Conservation (phyloP, 1,139 yeast species). For the Yamadazyma trypodendri region DNA sequence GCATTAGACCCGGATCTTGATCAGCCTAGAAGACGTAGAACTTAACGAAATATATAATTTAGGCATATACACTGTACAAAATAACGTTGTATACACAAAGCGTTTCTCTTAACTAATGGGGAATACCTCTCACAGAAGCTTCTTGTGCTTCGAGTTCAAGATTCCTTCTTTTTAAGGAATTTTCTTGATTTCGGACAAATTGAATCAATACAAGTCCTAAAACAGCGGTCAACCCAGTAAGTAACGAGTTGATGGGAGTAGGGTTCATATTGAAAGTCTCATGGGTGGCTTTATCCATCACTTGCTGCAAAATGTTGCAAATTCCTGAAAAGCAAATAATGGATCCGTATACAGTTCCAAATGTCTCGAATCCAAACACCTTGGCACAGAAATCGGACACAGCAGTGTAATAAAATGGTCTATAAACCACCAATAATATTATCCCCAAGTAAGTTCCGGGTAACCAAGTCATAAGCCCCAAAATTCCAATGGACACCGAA, state of each 20-base stretch:
- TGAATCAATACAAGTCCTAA: slow-evolving; percentile 53
- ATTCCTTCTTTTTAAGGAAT: slow-evolving; percentile 46
- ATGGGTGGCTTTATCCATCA: slow-evolving; percentile 70
- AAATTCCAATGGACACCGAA: slow-evolving; percentile 63
- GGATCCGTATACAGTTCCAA: slow-evolving; percentile 90
- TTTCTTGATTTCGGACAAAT: slow-evolving; percentile 56
- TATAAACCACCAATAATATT: slow-evolving; percentile 68
- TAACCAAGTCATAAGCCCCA: slow-evolving; percentile 59
- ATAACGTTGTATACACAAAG: too few relatives aligned
- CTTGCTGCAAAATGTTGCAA: slow-evolving; percentile 69
- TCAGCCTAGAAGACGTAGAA: slow-evolving; percentile 15
- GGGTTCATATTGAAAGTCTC: slow-evolving; percentile 70
- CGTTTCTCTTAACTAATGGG: too few relatives aligned
- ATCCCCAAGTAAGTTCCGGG: slow-evolving; percentile 64
- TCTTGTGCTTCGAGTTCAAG: slow-evolving; percentile 65
- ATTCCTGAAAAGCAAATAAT: slow-evolving; percentile 79
- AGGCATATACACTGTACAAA: too few relatives aligned
- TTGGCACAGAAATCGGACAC: slow-evolving; percentile 90
- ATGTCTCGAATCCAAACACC: slow-evolving; percentile 88
- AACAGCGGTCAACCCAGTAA: slow-evolving; percentile 53
- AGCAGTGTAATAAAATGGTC: slow-evolving; percentile 92
- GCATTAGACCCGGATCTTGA: slow-evolving; percentile 32
- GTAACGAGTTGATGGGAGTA: slow-evolving; percentile 61
- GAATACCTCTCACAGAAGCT: slow-evolving; percentile 51
- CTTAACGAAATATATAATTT: too few relatives aligned